Evolutionary conservation across 495 filamentous ascomycete genomes (phyloP).

Genomic region (Cairneyella variabilis): DNA sequence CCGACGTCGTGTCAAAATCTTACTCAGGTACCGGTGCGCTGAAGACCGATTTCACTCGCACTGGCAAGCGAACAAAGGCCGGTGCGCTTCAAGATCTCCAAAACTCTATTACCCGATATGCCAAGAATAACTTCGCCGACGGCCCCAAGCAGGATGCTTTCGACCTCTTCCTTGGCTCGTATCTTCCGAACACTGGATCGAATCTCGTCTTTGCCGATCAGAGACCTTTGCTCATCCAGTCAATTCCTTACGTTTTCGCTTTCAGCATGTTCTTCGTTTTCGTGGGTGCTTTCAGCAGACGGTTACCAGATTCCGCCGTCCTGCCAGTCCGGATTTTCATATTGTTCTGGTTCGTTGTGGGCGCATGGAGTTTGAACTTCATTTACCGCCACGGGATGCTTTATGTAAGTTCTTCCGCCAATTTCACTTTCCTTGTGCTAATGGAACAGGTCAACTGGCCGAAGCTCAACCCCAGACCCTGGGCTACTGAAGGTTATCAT

Average conservation of each 20-base stretch:
- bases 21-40: conserved; percentile 95
- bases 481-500: conserved; percentile 81
- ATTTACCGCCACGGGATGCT: conserved; percentile 81
- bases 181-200: conserved; percentile 64
- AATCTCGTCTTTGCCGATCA: conserved; percentile 71
- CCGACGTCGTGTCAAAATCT: conserved; percentile 84
- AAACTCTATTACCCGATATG: conserved; percentile 80
- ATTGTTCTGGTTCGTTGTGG: conserved; percentile 67
- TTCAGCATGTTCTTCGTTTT: conserved; percentile 83
- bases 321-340: conserved; percentile 78
- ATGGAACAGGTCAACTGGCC: conserved; percentile 91
- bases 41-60: conserved; percentile 94
- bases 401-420: conserved; percentile 61
- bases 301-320: conserved; percentile 60
- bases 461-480: conserved; percentile 82
- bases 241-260: conserved; percentile 83
- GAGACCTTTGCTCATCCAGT: conserved; percentile 81
- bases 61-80: conserved; percentile 76
- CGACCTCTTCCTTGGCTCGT: conserved; percentile 85
- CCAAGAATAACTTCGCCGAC: conserved; percentile 87
- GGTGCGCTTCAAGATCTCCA: conserved; percentile 78
- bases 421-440: conserved; percentile 11
- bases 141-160: conserved; percentile 92
- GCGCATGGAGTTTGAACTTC: conserved; percentile 66
- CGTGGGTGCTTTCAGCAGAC: conserved; percentile 70